Evolutionary conservation across 176 grass and related monocot genomes (phyloP), one percentile per base, ranked within the genome.

Genomic region (Aegilops tauschii): DNA sequence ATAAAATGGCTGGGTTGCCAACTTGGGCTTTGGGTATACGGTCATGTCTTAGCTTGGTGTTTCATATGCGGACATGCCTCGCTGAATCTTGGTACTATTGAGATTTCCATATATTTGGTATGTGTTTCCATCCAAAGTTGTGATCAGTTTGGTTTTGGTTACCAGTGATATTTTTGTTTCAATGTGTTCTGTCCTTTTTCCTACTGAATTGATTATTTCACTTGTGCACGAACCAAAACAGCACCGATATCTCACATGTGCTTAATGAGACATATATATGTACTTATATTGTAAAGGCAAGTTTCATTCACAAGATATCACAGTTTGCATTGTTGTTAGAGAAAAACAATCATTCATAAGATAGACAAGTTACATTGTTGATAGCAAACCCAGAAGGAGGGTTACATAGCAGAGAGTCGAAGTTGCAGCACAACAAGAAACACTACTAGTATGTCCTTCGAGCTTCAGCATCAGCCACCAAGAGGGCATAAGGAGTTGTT

Each of bases 11-110:
- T 90, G 74, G 61, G 77, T 85, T 85, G 86, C 32, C 35, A 88
- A 81, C 66, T 77, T 81, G 54, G 70, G 78, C 71, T 88, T 88
- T 84, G 82, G 90, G 90, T 88, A 91, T 91, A 91, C 90, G 32
- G 63, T 78, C 78, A 77, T 88, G 78, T 64, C 75, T 56, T 78
- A 85, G 63, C 40, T 82, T 91, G 65, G 64, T 27, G 35, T 62
- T 81, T 85, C 78, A 82, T 88, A 85, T 61, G 76, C 77, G 25
- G 66, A 80, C 68, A 36, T 76, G 86, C 76, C 18, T 88, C 14
- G 16, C 61, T 14, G 12, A 70, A 88, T 71, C 30, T 10, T 71
- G 78, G 78, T 65, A 28, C 54, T 69, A 27, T 32, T 82, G 52
- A 65, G 69, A 77, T 84, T 88, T 85, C 4, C 29, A 78, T 64